Percentiles rank a stretch among this genome's conserved stretches.
phyloP scores from a whole-genome alignment of 73 alveolate species.

The Breviolum minutum region DNA sequence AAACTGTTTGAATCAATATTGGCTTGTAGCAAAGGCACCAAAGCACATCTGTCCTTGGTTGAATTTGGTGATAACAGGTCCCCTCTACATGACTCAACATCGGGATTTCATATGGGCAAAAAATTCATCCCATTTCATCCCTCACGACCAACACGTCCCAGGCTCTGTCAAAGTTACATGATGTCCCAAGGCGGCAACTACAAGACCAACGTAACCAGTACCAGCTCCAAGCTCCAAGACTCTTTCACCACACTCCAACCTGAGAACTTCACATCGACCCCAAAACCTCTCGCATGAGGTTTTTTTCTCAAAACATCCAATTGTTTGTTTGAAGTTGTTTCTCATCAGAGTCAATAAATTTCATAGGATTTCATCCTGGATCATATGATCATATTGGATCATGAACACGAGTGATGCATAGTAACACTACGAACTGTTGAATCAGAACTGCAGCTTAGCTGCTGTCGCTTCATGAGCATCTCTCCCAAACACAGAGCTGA shows the following conservation, averaged over 20 bases:
- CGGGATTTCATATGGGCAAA: neutral
- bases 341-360: too few relatives aligned
- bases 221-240: conserved; percentile 89
- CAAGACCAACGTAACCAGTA: conserved; percentile 79
- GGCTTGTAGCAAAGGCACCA: conserved; percentile 48
- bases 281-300: neutral
- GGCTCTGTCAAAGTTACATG: conserved; percentile 34
- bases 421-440: neutral
- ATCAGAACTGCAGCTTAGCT: neutral
- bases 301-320: neutral
- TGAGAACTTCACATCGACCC: neutral
- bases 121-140: neutral
- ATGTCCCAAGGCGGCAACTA: conserved; percentile 64
- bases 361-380: too few relatives aligned
- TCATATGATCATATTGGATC: too few relatives aligned
- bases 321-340: neutral
- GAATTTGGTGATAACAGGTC: neutral
- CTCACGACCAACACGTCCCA: neutral
- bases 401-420: too few relatives aligned
- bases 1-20: conserved; percentile 16
- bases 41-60: conserved; percentile 10
- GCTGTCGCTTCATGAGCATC: conserved; percentile 69
- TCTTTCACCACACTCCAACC: conserved; percentile 5
- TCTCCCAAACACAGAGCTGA: conserved; percentile 88
- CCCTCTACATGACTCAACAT: neutral